A percentile compares a stretch with the other conserved stretches of the same genome.
Evolutionary conservation across 192 early-diverging fungal species (phyloP).

Genomic region (Fimicolochytrium jonesii): DNA sequence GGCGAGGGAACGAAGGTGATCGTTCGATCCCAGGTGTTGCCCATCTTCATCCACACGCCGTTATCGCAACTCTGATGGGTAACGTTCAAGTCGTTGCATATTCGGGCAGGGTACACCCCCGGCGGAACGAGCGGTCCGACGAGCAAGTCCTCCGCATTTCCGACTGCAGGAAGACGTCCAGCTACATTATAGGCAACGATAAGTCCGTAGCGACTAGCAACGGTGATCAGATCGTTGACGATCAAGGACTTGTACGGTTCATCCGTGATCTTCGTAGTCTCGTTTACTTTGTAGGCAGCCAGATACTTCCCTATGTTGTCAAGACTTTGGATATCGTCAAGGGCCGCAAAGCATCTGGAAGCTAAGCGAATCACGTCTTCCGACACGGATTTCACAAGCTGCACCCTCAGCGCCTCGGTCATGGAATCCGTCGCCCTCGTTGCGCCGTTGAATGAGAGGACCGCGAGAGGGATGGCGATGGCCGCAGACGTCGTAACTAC

Average conservation of each 20-base stretch:
- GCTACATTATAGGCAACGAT: neutral
- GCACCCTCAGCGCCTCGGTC: neutral
- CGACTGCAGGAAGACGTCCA: neutral
- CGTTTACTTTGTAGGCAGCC: neutral
- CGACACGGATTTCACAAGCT: neutral
- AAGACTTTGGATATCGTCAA: neutral
- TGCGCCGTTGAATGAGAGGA: constrained; percentile 9
- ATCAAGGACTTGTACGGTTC: neutral
- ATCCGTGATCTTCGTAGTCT: neutral
- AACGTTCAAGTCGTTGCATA: no score
- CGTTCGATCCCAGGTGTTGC: no score
- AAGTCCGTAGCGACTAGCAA: neutral
- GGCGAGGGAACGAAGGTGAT: no score
- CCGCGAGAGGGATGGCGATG: constrained; percentile 3
- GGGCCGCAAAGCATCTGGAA: neutral
- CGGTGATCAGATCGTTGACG: neutral
- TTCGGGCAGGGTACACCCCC: no score
- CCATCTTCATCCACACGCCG: no score
- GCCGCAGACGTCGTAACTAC: neutral
- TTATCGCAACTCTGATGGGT: no score
- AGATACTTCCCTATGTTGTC: neutral
- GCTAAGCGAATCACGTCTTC: neutral
- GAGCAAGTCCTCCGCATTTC: neutral
- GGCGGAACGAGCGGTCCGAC: no score
- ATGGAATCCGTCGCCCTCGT: neutral